Percentiles rank a stretch among this genome's conserved stretches.
phyloP scores from a whole-genome alignment of 805 yeast species.

The Ogataea parapolymorpha region DNA sequence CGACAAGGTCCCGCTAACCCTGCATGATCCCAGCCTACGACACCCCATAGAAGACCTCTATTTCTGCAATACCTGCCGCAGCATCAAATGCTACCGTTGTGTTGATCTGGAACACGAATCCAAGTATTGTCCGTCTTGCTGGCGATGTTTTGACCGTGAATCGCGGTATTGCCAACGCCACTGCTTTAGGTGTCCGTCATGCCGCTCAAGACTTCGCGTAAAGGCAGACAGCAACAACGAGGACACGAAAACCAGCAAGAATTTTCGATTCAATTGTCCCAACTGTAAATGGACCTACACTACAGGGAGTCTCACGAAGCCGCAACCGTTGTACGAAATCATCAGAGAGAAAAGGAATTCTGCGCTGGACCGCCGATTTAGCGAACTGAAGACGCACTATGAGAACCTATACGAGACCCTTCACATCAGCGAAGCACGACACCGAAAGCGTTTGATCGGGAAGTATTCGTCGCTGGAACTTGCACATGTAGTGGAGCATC shows the following conservation, averaged over 20 bases:
- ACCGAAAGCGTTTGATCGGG: slow-evolving; percentile 13
- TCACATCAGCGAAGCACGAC: slow-evolving; percentile 10
- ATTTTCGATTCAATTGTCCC: slow-evolving; percentile 38
- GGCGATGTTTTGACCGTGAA: slow-evolving; percentile 6
- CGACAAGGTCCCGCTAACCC: slow-evolving; percentile 8
- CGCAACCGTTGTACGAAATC: slow-evolving; percentile 37
- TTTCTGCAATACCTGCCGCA: slow-evolving; percentile 30
- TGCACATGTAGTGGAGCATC: slow-evolving; percentile 17
- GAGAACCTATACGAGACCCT: slow-evolving; percentile 17
- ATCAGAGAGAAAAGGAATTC: slow-evolving; percentile 17
- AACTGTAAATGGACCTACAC: slow-evolving; percentile 35
- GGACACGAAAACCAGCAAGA: slow-evolving; percentile 24
- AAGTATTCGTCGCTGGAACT: slow-evolving; percentile 22
- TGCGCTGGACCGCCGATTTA: slow-evolving; percentile 12
- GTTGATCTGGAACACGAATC: slow-evolving; percentile 16
- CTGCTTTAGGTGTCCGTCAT: slow-evolving; percentile 36
- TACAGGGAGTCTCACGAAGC: slow-evolving; percentile 39
- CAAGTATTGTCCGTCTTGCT: slow-evolving; percentile 32
- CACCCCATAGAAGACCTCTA: slow-evolving; percentile 17
- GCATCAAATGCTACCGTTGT: slow-evolving; percentile 30
- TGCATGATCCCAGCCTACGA: slow-evolving; percentile 18
- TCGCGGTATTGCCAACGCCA: slow-evolving; percentile 25
- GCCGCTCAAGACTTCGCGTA: slow-evolving; percentile 21
- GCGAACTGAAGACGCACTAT: slow-evolving; percentile 14
- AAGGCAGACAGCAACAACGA: slow-evolving; percentile 15